Evolutionary conservation across 2,329 filamentous ascomycete genomes (phyloP), one percentile per base, ranked within the genome.

Genomic region (Trichoderma atroviride): DNA sequence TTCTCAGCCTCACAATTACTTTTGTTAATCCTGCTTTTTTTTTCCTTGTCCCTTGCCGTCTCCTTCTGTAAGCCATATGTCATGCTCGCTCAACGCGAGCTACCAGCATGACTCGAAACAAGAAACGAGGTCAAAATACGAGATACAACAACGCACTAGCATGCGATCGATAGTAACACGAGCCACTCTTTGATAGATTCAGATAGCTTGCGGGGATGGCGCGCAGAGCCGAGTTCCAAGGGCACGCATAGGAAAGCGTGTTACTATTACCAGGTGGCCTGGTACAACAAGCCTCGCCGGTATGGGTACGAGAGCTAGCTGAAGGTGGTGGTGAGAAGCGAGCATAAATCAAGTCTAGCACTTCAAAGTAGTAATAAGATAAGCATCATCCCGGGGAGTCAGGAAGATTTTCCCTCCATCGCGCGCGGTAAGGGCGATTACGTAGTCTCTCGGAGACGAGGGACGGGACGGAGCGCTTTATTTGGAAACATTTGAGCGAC

Each of bases 341-440:
- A 37, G 27, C 52, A 55, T 57, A 33, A 43, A 24, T 43, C 62
- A 65, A 24, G 35, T 43, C 19, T n/a, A n/a, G 40, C 19, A n/a
- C 16, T 43, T 43, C 40, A 43, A 10, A n/a, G 40, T 4, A n/a
- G 7, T n/a, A 43, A 43, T n/a, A 33, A 57, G 6, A 65, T 47
- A 65, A 65, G 62, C 62, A 65, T 56, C 62, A 65, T 35, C 52
- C 50, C 35, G n/a, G 35, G 35, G 35, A 47, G 16, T 10, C 35
- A 52, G 62, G 62, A 37, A 57, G 53, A 66, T 50, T 56, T 65
- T 35, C 55, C 55, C 53, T 5, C 53, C 53, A 11, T 24, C 47
- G 53, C 27, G 53, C 27, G 53, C 50, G 19, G 27, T 24, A 19
- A 19, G 40, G 19, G 24, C 50, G 52, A 43, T 43, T 64, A 56